These are phyloP conservation scores for Iodosphaeria phyllophila DNA, from an alignment of 2,329 filamentous ascomycete genomes.

Conservation along the genomic window DNA sequence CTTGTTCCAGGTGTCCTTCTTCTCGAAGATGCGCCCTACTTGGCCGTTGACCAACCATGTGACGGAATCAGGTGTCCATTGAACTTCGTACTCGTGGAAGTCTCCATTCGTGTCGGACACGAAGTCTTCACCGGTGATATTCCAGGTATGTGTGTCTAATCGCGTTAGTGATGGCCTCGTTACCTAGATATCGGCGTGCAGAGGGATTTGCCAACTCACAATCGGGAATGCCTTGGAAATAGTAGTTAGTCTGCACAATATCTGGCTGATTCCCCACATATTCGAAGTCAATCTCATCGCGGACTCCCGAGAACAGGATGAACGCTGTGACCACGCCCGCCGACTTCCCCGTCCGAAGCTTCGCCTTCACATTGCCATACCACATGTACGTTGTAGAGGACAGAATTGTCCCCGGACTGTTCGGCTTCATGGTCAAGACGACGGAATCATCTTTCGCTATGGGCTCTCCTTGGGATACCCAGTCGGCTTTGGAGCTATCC, in stretches of 20 bases:
- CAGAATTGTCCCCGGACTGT: conserved; percentile 73
- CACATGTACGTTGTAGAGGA: conserved; percentile 77
- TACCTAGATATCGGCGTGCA: conserved; percentile 5
- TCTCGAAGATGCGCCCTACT: conserved; percentile 54
- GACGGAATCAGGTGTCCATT: conserved; percentile 76
- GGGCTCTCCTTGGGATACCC: conserved; percentile 71
- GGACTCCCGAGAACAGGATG: conserved; percentile 85
- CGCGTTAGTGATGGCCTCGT: conserved; percentile 6
- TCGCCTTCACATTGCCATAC: conserved; percentile 87
- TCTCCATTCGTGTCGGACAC: conserved; percentile 53
- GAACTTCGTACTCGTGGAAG: conserved; percentile 80
- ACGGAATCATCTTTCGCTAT: conserved; percentile 45
- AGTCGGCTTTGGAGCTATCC: conserved; percentile 61
- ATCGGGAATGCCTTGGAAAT: conserved; percentile 81
- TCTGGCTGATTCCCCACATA: conserved; percentile 67
- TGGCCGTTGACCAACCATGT: conserved; percentile 78
- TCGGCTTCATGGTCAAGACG: conserved; percentile 74
- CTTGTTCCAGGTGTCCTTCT: conserved; percentile 68
- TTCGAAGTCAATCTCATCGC: conserved; percentile 97
- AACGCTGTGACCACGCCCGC: conserved; percentile 91
- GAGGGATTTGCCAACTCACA: conserved; percentile 38
- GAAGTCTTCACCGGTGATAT: conserved; percentile 45
- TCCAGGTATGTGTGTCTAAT: conserved; percentile 55
- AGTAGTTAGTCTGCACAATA: conserved; percentile 84
- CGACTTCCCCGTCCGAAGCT: conserved; percentile 67